These are phyloP conservation scores for Coemansia sp. DNA, from an alignment of 192 early-diverging fungal species.

Conservation along the genomic window DNA sequence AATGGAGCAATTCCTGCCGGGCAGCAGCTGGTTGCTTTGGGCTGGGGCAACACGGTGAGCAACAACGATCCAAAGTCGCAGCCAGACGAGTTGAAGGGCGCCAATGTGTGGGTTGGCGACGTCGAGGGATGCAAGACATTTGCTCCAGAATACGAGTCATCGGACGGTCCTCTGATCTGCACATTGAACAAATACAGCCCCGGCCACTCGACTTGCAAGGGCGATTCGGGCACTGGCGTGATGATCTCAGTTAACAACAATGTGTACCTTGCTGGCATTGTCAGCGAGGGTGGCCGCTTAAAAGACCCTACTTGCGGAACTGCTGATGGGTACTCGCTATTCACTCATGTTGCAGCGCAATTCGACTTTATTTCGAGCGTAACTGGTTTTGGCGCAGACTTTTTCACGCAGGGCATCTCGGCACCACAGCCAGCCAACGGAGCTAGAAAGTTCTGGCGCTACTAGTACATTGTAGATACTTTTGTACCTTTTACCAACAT, in stretches of 20 bases:
- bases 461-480: not conserved
- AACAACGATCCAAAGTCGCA: not conserved
- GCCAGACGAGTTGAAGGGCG: not conserved
- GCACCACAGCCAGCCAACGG: not conserved
- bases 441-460: not conserved
- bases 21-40: slow-evolving; percentile 13
- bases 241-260: not conserved
- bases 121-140: not conserved
- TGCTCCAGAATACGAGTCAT: slow-evolving; percentile 2
- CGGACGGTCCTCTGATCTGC: slow-evolving; percentile 10
- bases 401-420: not conserved
- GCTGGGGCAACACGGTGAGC: slow-evolving; percentile 10
- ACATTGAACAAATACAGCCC: slow-evolving; percentile 2
- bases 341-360: slow-evolving; percentile 10
- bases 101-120: slow-evolving; percentile 6
- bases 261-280: slow-evolving; percentile 13
- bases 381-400: slow-evolving; percentile 6
- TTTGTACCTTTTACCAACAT: not conserved
- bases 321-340: slow-evolving; percentile 10
- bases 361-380: slow-evolving; percentile 11
- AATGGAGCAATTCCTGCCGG: not conserved
- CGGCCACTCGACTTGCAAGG: slow-evolving; percentile 2
- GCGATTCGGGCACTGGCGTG: slow-evolving; percentile 18
- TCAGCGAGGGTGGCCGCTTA: slow-evolving; percentile 2
- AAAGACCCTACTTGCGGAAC: slow-evolving; percentile 10